Evolutionary conservation across 2,329 filamentous ascomycete genomes (phyloP).

Genomic region (Diaporthe aspalathi): DNA sequence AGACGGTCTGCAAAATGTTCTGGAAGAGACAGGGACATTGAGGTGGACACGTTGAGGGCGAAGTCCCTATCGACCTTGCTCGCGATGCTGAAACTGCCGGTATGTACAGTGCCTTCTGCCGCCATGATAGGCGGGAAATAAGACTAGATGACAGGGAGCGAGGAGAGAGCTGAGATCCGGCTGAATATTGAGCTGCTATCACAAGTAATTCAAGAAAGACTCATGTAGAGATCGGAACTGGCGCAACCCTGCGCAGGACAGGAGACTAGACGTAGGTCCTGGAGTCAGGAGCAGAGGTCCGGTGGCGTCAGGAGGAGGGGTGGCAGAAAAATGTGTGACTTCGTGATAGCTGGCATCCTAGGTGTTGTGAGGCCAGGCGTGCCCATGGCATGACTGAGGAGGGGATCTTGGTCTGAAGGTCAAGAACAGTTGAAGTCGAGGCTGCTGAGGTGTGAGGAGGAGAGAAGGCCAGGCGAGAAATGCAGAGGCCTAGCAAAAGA

Average conservation of each 20-base stretch:
- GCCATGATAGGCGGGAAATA: constrained; percentile 18
- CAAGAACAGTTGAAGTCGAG: not conserved
- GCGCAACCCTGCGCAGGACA: not conserved
- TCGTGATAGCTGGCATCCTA: not conserved
- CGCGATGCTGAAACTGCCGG: constrained; percentile 34
- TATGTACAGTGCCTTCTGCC: constrained; percentile 25
- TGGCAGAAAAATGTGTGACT: not conserved
- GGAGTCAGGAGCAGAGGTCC: not conserved
- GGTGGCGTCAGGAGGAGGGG: no score
- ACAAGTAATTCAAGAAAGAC: not conserved
- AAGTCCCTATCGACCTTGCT: constrained; percentile 30
- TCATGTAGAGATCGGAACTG: not conserved
- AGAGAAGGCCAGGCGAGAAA: no score
- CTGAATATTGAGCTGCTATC: not conserved
- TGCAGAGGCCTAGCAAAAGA: not conserved
- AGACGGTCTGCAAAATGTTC: not conserved
- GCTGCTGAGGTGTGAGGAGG: not conserved
- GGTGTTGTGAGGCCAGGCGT: not conserved
- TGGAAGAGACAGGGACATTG: constrained; percentile 27
- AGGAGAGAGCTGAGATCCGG: not conserved
- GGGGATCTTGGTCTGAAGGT: not conserved
- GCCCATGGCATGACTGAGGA: not conserved
- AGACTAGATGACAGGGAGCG: not conserved
- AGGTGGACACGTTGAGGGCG: constrained; percentile 23
- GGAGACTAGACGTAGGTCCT: not conserved